Evolutionary conservation across 257 asterid genomes (phyloP), one percentile per base, ranked within the genome.

Genomic region (Striga asiatica): DNA sequence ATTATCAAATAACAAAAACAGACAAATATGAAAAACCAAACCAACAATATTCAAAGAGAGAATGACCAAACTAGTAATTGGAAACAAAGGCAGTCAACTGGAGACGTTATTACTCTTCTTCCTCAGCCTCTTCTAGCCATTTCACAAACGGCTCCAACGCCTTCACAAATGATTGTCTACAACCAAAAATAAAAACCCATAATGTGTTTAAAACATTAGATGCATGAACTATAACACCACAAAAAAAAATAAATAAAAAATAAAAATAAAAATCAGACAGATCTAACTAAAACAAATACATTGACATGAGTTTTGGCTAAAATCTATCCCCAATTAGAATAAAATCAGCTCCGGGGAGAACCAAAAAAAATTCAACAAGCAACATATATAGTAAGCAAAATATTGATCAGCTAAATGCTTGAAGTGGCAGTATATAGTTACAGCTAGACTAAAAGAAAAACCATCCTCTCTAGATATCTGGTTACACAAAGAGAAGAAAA

Each of bases 121-220:
- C 98, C 76, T 92, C 97, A 0, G 98, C 98, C 75, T 92, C 98
- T 70, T 92, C 98, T 37, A 92, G 84, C 98, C 98, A 92, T 61
- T 82, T 88, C 24, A 92, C 88, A 50, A 92, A 84, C 8, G 94
- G 91, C 79, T 92, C 98, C 82, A 92, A 67, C 0, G 94, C 74
- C 83, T 92, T 92, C 68, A 92, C 97, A 81, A 84, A 88, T 18
- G 77, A 59, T 74, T 88, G 95, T 80, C 98, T 92, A 76, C 21
- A 65, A 32, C 14, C n/a, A n/a, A 29, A 19, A 12, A 14, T 25
- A 2, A 34, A n/a, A 14, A 32, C 43, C 56, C 19, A 38, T 17
- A 11, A 25, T 8, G 13, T 9, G 21, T 12, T 6, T 21, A 6
- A 52, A 58, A 20, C 29, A 20, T 49, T 2, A 28, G n/a, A n/a